Percentiles rank a stretch among this genome's conserved stretches.
Evolutionary conservation across 352 stramenopile genomes (phyloP).

Genomic region (Phytophthora pistaciae): DNA sequence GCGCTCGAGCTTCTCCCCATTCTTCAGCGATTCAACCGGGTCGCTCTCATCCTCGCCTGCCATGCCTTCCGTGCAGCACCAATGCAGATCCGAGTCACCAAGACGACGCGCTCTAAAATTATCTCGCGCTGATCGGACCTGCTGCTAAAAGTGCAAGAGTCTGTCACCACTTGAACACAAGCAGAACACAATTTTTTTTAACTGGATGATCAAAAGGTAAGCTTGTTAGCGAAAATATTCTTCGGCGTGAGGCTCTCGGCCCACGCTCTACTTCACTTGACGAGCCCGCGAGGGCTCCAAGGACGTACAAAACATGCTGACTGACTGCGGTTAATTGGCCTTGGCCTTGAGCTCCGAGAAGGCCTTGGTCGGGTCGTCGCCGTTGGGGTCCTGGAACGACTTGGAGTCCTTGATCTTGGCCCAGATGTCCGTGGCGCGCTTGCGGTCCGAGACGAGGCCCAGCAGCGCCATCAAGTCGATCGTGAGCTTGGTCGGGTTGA

Average conservation of each 20-base stretch:
- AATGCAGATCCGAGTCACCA: not conserved
- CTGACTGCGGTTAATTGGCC: constrained; percentile 47
- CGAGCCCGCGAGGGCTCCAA: not conserved
- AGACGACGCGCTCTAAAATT: not conserved
- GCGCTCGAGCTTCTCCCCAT: constrained; percentile 1
- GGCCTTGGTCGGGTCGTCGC: constrained; percentile 59
- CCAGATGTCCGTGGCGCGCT: constrained; percentile 95
- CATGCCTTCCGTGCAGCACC: constrained; percentile 2
- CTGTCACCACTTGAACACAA: not conserved
- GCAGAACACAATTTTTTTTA: constrained; percentile 6
- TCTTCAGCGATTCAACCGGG: not conserved
- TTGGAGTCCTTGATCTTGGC: constrained; percentile 89
- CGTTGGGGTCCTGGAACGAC: constrained; percentile 58
- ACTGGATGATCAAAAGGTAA: constrained; percentile 47
- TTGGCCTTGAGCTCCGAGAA: constrained; percentile 82
- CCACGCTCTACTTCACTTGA: not conserved
- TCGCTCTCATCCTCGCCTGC: constrained; percentile 1
- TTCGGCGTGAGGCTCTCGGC: constrained; percentile 11
- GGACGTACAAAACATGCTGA: constrained; percentile 31
- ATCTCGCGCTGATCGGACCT: not conserved
- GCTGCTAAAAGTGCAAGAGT: constrained; percentile 4
- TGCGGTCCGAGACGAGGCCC: constrained; percentile 95
- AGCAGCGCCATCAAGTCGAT: constrained; percentile 95
- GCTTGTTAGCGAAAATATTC: constrained; percentile 40
- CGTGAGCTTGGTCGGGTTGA: constrained; percentile 98